Conservation (phyloP, 495 filamentous ascomycete genomes). For the Hypoxylon perforatum region DNA sequence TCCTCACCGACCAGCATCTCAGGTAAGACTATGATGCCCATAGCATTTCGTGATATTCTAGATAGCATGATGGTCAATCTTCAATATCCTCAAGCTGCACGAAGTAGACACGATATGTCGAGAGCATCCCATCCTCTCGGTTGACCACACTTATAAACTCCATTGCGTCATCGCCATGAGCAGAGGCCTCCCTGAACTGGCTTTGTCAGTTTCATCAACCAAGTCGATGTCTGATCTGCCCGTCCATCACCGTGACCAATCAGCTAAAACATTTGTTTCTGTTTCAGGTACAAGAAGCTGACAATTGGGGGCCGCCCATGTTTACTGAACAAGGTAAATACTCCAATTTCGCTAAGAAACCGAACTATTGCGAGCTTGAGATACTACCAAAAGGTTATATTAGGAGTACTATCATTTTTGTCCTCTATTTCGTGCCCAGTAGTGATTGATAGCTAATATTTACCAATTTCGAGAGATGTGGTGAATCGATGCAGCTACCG, state of each 20-base stretch:
- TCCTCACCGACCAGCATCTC: not conserved
- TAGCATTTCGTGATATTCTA: not conserved
- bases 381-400: too few species aligned
- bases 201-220: slow-evolving; percentile 9
- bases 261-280: not conserved
- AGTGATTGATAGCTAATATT: too few species aligned
- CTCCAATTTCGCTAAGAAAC: too few species aligned
- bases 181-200: not conserved
- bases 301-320: too few species aligned
- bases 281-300: too few species aligned
- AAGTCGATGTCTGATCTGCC: slow-evolving; percentile 21
- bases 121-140: not conserved
- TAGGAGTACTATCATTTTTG: too few species aligned
- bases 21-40: not conserved
- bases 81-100: not conserved
- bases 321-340: too few species aligned
- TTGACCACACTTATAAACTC: not conserved
- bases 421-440: too few species aligned
- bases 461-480: too few species aligned
- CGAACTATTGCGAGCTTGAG: too few species aligned
- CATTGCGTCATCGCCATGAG: slow-evolving; percentile 2
- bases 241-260: slow-evolving; percentile 10
- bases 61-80: not conserved
- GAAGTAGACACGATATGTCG: not conserved
- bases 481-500: too few species aligned